These are phyloP conservation scores for Rhexocercosporidium sp. DNA, from an alignment of 2,329 filamentous ascomycete species.

Conservation along the genomic window DNA sequence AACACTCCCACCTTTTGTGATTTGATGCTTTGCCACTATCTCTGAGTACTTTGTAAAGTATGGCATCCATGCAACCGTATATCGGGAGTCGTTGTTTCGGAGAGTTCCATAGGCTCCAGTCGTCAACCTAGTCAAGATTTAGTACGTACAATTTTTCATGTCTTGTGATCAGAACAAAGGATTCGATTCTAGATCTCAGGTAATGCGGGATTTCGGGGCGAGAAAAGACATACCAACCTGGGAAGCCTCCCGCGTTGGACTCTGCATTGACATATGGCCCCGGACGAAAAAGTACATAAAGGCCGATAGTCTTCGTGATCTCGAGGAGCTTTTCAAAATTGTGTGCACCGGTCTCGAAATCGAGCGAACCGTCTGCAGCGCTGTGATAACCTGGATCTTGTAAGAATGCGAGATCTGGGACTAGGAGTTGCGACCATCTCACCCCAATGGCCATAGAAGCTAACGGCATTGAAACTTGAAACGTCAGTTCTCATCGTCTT, in stretches of 20 bases:
- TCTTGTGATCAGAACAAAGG: no score
- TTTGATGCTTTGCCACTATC: slow-evolving; percentile 56
- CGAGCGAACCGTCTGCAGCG: slow-evolving; percentile 71
- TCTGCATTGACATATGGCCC: slow-evolving; percentile 72
- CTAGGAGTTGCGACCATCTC: slow-evolving; percentile 68
- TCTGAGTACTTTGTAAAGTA: slow-evolving; percentile 57
- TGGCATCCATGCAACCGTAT: slow-evolving; percentile 58
- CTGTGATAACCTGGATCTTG: slow-evolving; percentile 48
- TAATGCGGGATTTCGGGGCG: no score
- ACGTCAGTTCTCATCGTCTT: slow-evolving; percentile 15
- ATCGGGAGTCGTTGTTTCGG: slow-evolving; percentile 57
- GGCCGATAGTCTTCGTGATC: slow-evolving; percentile 71
- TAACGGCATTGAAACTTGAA: slow-evolving; percentile 71
- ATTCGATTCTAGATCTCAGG: no score
- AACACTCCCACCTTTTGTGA: slow-evolving; percentile 63
- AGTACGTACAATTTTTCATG: no score
- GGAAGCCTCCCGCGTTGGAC: slow-evolving; percentile 65
- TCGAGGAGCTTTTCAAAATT: slow-evolving; percentile 72
- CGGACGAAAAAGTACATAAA: slow-evolving; percentile 75
- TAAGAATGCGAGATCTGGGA: neutral
- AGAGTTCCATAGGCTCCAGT: slow-evolving; percentile 62
- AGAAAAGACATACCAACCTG: slow-evolving; percentile 51
- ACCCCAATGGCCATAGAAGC: slow-evolving; percentile 81
- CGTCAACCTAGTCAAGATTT: slow-evolving; percentile 51
- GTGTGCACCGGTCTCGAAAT: slow-evolving; percentile 62